phyloP scores from a whole-genome alignment of 305 asterid species.

The Rubia peregrina region DNA sequence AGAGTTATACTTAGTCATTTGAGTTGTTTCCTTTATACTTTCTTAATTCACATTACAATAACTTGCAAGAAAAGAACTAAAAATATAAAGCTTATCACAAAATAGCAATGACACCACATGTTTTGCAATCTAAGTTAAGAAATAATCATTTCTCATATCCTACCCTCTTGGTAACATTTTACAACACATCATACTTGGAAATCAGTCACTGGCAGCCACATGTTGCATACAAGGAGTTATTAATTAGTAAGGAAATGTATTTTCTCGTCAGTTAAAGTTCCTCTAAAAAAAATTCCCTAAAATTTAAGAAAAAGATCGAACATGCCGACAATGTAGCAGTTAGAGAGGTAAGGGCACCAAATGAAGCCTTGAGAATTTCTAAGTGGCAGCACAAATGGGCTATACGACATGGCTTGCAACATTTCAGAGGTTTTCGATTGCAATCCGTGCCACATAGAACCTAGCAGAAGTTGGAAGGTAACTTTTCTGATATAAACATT shows the following conservation, averaged over 20 bases:
- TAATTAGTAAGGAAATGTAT: not conserved
- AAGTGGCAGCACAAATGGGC: slow-evolving; percentile 68
- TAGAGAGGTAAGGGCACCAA: slow-evolving; percentile 1
- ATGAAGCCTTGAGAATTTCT: slow-evolving; percentile 56
- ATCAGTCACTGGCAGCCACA: not conserved
- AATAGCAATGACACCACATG: not conserved
- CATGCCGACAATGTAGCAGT: not conserved
- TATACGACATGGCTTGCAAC: slow-evolving; percentile 57
- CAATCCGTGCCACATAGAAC: slow-evolving; percentile 95
- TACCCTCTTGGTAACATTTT: not conserved
- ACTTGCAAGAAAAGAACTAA: not conserved
- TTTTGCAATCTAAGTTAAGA: not conserved
- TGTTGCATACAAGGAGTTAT: not conserved
- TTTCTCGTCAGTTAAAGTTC: too few relatives aligned
- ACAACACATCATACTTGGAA: not conserved
- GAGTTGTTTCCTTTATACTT: not conserved
- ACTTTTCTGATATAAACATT: not conserved
- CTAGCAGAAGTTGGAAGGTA: slow-evolving; percentile 33
- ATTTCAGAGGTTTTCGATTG: slow-evolving; percentile 81
- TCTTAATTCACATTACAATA: not conserved
- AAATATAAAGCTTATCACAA: not conserved
- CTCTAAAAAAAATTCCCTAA: too few relatives aligned
- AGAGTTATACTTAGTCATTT: not conserved
- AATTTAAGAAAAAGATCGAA: too few relatives aligned
- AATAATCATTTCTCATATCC: not conserved